Conservation (phyloP, 495 filamentous ascomycete genomes). For the Hamigera avellanea region DNA sequence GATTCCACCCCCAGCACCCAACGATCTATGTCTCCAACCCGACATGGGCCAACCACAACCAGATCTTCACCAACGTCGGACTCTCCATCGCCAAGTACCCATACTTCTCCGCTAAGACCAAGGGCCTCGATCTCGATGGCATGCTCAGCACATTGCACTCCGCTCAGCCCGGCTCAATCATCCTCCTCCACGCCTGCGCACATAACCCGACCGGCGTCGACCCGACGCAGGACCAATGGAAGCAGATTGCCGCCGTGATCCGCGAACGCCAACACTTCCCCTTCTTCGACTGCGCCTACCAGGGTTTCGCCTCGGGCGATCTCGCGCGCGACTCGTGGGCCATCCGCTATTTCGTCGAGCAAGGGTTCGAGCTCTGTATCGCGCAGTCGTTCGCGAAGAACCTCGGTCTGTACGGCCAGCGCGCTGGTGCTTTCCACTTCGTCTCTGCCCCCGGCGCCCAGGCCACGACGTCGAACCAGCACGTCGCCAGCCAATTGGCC, state of each 20-base stretch:
- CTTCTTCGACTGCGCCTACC: slow-evolving; percentile 98
- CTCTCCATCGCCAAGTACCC: slow-evolving; percentile 74
- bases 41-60: slow-evolving; percentile 97
- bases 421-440: slow-evolving; percentile 93
- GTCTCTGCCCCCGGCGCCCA: slow-evolving; percentile 63
- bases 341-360: slow-evolving; percentile 82
- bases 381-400: slow-evolving; percentile 99
- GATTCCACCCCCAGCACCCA: slow-evolving; percentile 35
- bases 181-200: slow-evolving; percentile 92
- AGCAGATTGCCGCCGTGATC: slow-evolving; percentile 68
- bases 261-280: slow-evolving; percentile 75
- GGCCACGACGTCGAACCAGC: slow-evolving; percentile 46
- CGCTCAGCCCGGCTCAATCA: slow-evolving; percentile 67
- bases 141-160: slow-evolving; percentile 57
- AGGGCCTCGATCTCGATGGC: slow-evolving; percentile 82
- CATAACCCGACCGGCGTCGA: slow-evolving; percentile 99
- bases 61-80: slow-evolving; percentile 91
- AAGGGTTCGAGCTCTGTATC: slow-evolving; percentile 91
- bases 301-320: slow-evolving; percentile 93
- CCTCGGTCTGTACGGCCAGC: slow-evolving; percentile 95
- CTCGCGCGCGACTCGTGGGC: slow-evolving; percentile 78
- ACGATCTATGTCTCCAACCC: slow-evolving; percentile 83
- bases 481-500: slow-evolving; percentile 76
- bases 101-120: slow-evolving; percentile 80
- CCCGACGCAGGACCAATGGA: slow-evolving; percentile 90